A percentile compares a stretch with the other conserved stretches of the same genome.
phyloP scores from a whole-genome alignment of 2,329 filamentous ascomycete species.

The Dactylellina leptospora region DNA sequence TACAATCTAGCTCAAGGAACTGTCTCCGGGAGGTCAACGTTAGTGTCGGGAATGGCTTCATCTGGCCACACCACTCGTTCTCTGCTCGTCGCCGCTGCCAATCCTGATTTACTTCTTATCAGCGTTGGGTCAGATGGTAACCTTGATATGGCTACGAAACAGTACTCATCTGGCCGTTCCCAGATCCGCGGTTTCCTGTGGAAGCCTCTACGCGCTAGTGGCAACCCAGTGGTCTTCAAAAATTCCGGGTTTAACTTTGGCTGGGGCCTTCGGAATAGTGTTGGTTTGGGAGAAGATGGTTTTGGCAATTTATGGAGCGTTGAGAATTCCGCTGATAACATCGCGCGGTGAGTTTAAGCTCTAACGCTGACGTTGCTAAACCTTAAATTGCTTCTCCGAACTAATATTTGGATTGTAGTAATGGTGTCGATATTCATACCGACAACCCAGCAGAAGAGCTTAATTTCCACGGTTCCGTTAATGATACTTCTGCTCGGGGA shows the following conservation, averaged over 20 bases:
- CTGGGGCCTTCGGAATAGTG: conserved; percentile 79
- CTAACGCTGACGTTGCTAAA: background rate
- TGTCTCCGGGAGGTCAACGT: conserved; percentile 62
- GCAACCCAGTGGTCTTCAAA: conserved; percentile 65
- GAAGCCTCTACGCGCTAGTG: conserved; percentile 58
- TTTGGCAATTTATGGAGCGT: conserved; percentile 68
- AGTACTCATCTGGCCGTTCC: conserved; percentile 68
- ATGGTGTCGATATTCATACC: conserved; percentile 69
- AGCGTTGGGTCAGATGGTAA: conserved; percentile 73
- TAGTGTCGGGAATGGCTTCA: conserved; percentile 70
- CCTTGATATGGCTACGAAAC: conserved; percentile 67
- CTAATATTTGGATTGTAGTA: conserved; percentile 57
- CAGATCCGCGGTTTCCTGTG: conserved; percentile 72
- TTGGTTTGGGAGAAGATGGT: conserved; percentile 73
- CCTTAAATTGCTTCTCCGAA: background rate
- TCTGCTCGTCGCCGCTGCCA: conserved; percentile 68
- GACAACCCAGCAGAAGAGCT: conserved; percentile 77
- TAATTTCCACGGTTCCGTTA: conserved; percentile 70
- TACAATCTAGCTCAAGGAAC: conserved; percentile 59
- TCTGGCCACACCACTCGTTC: conserved; percentile 73
- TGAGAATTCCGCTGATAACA: conserved; percentile 75
- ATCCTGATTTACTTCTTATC: conserved; percentile 68
- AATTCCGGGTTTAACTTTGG: conserved; percentile 65
- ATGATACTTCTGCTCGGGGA: conserved; percentile 62
- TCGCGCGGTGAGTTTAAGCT: conserved; percentile 60